These are phyloP conservation scores for Xylaria nigripes DNA, from an alignment of 495 filamentous ascomycete species.

Conservation along the genomic window DNA sequence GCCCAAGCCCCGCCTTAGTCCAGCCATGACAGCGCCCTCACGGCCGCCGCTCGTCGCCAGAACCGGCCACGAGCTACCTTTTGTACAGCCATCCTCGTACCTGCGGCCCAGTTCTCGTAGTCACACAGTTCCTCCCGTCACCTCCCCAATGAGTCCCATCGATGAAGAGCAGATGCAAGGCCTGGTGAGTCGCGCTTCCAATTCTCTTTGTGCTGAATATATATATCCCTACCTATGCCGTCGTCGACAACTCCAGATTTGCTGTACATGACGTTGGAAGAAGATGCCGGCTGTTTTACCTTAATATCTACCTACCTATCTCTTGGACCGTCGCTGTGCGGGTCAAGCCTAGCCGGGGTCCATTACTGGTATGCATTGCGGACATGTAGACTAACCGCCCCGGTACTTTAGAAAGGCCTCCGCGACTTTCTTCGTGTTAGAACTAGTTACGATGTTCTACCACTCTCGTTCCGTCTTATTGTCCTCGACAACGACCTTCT, in stretches of 20 bases:
- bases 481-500: conserved; percentile 90
- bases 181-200: conserved; percentile 54
- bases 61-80: conserved; percentile 45
- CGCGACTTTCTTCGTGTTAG: conserved; percentile 95
- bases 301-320: background rate
- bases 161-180: conserved; percentile 90
- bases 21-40: conserved; percentile 1
- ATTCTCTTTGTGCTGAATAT: background rate
- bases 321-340: background rate
- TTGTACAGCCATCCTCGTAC: conserved; percentile 80
- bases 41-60: background rate
- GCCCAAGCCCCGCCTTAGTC: conserved; percentile 5
- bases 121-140: conserved; percentile 37
- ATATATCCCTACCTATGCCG: background rate
- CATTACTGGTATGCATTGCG: background rate
- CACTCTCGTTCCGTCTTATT: conserved; percentile 93
- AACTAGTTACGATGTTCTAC: conserved; percentile 96
- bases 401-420: conserved; percentile 59
- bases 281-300: no score
- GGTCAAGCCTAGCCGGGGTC: background rate
- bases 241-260: background rate
- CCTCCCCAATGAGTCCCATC: conserved; percentile 59
- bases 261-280: background rate
- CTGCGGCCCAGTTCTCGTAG: conserved; percentile 56
- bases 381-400: conserved; percentile 1